Percentiles rank a stretch among this genome's conserved stretches.
Conservation (phyloP, 2,329 filamentous ascomycete genomes). For the Diplodia intermedia region DNA sequence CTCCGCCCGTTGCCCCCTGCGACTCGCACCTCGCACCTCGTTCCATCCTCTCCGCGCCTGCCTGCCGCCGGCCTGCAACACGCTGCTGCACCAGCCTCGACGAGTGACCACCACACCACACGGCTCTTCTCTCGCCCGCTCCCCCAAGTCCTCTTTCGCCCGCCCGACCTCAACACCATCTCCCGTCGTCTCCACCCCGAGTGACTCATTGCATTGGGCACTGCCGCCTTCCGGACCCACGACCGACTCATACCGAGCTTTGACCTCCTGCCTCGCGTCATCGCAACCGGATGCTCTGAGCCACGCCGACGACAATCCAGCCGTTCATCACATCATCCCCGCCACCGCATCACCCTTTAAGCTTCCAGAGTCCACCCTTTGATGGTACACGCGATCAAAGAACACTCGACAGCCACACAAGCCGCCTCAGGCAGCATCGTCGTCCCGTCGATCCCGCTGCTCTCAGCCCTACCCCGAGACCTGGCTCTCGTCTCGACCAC, state of each 20-base stretch:
- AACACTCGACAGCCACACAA: conserved; percentile 27
- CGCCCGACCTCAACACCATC: conserved; percentile 43
- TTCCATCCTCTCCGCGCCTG: conserved; percentile 42
- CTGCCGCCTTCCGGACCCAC: conserved; percentile 31
- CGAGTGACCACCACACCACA: conserved; percentile 35
- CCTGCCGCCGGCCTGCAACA: conserved; percentile 38
- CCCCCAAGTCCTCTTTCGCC: conserved; percentile 34
- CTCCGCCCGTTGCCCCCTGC: conserved; percentile 39
- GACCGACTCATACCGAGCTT: conserved; percentile 39
- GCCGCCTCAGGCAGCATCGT: conserved; percentile 27
- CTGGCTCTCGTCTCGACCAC: conserved; percentile 23
- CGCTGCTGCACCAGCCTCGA: conserved; percentile 33
- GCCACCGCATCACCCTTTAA: conserved; percentile 38
- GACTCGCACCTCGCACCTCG: conserved; percentile 31
- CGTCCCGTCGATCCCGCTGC: conserved; percentile 29
- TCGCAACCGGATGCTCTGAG: conserved; percentile 39
- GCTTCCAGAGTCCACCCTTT: conserved; percentile 31
- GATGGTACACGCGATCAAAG: conserved; percentile 28
- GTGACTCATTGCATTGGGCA: conserved; percentile 39
- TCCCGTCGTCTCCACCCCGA: conserved; percentile 36
- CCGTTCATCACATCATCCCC: conserved; percentile 38
- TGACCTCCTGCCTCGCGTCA: conserved; percentile 31
- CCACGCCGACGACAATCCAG: conserved; percentile 44
- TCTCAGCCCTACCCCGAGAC: conserved; percentile 13
- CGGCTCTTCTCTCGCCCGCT: conserved; percentile 35